Conservation (phyloP, 2,329 filamentous ascomycete species). For the Purpureocillium takamizusanense region DNA sequence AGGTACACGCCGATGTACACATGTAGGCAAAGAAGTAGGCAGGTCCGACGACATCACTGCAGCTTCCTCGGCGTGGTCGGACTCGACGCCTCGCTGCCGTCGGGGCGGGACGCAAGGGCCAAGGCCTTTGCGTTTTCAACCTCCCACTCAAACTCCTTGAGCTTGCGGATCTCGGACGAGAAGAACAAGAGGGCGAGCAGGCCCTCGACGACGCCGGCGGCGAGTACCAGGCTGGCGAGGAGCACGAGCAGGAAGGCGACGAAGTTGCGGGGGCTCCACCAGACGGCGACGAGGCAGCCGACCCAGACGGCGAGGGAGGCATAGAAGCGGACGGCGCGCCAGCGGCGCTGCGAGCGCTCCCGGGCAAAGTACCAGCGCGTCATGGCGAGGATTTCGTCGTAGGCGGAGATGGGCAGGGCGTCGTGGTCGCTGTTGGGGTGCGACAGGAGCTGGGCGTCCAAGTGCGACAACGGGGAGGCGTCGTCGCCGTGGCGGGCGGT, state of each 20-base stretch:
- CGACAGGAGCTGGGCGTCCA: constrained; percentile 23
- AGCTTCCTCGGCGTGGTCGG: too few relatives aligned
- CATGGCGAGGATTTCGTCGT: constrained; percentile 63
- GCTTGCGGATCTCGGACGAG: constrained; percentile 67
- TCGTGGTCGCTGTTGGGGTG: constrained; percentile 10
- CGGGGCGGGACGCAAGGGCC: constrained; percentile 19
- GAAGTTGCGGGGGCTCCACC: constrained; percentile 73
- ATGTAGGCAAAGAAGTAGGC: too few relatives aligned
- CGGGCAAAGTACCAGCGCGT: constrained; percentile 60
- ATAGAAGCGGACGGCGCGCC: constrained; percentile 67
- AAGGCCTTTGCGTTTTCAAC: constrained; percentile 57
- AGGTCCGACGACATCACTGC: too few relatives aligned
- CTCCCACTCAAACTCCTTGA: constrained; percentile 94
- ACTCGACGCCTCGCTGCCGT: too few relatives aligned
- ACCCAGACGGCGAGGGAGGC: constrained; percentile 57
- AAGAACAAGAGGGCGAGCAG: constrained; percentile 84
- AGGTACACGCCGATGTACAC: too few relatives aligned
- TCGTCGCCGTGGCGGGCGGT: constrained; percentile 9
- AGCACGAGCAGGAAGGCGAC: constrained; percentile 75
- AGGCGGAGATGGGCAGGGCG: constrained; percentile 18
- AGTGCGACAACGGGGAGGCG: constrained; percentile 12
- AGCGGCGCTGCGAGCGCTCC: constrained; percentile 61
- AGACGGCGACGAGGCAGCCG: constrained; percentile 70
- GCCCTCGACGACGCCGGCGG: constrained; percentile 71
- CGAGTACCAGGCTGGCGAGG: constrained; percentile 67